phyloP scores from a whole-genome alignment of 345 rosid genomes.

The Iberis pinnata region DNA sequence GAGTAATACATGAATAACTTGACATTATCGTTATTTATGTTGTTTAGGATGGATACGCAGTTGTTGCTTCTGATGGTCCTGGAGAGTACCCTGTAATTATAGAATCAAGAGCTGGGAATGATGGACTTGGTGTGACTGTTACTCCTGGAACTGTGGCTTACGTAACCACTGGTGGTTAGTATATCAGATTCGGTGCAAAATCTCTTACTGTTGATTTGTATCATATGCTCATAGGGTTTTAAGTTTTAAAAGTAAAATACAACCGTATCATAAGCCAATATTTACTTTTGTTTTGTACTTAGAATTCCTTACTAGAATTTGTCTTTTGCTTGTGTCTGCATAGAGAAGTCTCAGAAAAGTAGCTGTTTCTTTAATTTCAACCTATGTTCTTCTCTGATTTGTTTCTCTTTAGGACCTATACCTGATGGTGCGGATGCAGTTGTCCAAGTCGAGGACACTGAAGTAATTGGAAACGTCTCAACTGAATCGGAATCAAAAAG shows the following conservation, averaged over 20 bases:
- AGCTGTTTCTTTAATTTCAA: background rate
- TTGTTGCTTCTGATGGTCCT: constrained; percentile 87
- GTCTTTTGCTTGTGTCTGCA: background rate
- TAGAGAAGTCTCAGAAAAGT: background rate
- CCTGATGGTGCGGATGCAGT: constrained; percentile 98
- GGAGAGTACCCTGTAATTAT: constrained; percentile 80
- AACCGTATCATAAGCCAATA: background rate
- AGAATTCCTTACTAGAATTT: background rate
- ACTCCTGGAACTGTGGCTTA: constrained; percentile 93
- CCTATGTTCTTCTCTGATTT: background rate
- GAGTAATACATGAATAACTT: background rate
- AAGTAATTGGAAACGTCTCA: constrained; percentile 34
- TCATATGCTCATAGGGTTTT: background rate
- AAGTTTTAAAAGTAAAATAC: background rate
- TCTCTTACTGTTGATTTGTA: background rate
- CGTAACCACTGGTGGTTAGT: constrained; percentile 93
- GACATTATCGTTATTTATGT: background rate
- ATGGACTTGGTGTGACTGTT: constrained; percentile 68
- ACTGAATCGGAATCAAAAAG: constrained; percentile 38
- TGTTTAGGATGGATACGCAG: constrained; percentile 90
- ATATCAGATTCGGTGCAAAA: background rate
- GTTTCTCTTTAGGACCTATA: constrained; percentile 57
- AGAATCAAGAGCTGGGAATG: constrained; percentile 96
- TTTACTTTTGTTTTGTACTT: no score
- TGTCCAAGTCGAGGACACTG: constrained; percentile 91